Evolutionary conservation across 169 alveolate species (phyloP).

Genomic region (Neospora caninum): DNA sequence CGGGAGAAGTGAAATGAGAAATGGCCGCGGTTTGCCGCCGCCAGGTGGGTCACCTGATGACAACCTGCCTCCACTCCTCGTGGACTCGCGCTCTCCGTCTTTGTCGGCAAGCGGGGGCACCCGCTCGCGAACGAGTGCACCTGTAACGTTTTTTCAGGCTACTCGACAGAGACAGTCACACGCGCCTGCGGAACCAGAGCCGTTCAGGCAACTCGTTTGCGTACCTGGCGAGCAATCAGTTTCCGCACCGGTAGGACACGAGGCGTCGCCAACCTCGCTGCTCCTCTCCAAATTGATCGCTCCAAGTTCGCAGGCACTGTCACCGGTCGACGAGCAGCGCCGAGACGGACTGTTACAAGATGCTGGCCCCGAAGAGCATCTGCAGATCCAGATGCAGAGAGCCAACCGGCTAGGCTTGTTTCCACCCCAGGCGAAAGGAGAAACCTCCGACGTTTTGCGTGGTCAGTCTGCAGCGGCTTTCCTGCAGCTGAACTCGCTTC

Average conservation of each 20-base stretch:
- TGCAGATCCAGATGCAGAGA: not conserved
- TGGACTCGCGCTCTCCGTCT: not conserved
- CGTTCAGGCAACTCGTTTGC: not conserved
- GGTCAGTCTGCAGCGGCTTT: too few species aligned
- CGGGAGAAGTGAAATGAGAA: not conserved
- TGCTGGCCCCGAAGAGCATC: not conserved
- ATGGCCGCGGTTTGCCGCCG: not conserved
- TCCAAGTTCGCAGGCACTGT: not conserved
- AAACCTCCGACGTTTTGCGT: not conserved
- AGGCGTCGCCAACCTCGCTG: not conserved
- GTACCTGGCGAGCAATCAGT: not conserved
- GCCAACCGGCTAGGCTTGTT: not conserved
- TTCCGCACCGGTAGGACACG: not conserved
- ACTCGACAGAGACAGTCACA: not conserved
- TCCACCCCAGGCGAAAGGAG: not conserved
- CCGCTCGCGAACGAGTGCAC: too few species aligned
- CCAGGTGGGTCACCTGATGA: not conserved
- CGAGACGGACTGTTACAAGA: not conserved
- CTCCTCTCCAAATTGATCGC: not conserved
- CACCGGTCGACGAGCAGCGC: not conserved
- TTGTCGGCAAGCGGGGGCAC: too few species aligned
- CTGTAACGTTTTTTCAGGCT: too few species aligned
- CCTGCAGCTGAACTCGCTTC: too few species aligned
- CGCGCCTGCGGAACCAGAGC: not conserved
- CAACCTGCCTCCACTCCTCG: not conserved